These are phyloP conservation scores for Microsporum audouinii DNA, from an alignment of 2,329 filamentous ascomycete genomes.

Conservation along the genomic window DNA sequence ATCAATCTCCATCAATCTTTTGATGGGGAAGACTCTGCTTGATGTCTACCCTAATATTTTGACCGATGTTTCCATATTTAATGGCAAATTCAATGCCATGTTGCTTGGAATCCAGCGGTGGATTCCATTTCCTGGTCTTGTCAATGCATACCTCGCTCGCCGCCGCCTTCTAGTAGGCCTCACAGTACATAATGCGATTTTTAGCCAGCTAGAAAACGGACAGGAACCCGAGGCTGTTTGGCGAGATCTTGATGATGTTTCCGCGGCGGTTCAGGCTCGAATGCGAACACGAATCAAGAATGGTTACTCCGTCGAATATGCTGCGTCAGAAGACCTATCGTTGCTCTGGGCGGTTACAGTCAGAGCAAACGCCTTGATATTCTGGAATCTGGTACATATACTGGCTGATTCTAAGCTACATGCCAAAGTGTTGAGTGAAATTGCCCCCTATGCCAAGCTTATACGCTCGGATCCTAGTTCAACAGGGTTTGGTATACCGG, in stretches of 20 bases:
- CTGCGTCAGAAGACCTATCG: slow-evolving; percentile 36
- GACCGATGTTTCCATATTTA: slow-evolving; percentile 45
- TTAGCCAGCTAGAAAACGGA: slow-evolving; percentile 33
- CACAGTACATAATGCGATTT: slow-evolving; percentile 33
- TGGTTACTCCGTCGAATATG: slow-evolving; percentile 27
- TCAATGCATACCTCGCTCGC: slow-evolving; percentile 38
- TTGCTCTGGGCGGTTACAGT: slow-evolving; percentile 46
- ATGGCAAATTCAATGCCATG: slow-evolving; percentile 44
- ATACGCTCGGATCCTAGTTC: slow-evolving; percentile 26
- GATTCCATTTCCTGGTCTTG: slow-evolving; percentile 42
- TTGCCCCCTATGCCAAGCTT: slow-evolving; percentile 33
- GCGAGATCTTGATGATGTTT: slow-evolving; percentile 40
- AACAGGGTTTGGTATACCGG: slow-evolving; percentile 33
- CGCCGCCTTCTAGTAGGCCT: slow-evolving; percentile 32
- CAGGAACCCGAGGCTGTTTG: slow-evolving; percentile 34
- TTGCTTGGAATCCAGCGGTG: slow-evolving; percentile 46
- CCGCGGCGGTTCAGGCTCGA: slow-evolving; percentile 34
- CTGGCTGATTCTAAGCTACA: slow-evolving; percentile 32
- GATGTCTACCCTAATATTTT: slow-evolving; percentile 43
- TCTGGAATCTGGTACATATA: slow-evolving; percentile 42
- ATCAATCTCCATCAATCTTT: slow-evolving; percentile 33
- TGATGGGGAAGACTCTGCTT: slow-evolving; percentile 44
- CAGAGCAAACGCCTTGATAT: slow-evolving; percentile 42
- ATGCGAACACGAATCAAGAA: slow-evolving; percentile 31
- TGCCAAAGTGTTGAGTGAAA: slow-evolving; percentile 36